A percentile compares a stretch with the other conserved stretches of the same genome.
Evolutionary conservation across 768 basidiomycete genomes (phyloP).

Genomic region (Russula abietina): DNA sequence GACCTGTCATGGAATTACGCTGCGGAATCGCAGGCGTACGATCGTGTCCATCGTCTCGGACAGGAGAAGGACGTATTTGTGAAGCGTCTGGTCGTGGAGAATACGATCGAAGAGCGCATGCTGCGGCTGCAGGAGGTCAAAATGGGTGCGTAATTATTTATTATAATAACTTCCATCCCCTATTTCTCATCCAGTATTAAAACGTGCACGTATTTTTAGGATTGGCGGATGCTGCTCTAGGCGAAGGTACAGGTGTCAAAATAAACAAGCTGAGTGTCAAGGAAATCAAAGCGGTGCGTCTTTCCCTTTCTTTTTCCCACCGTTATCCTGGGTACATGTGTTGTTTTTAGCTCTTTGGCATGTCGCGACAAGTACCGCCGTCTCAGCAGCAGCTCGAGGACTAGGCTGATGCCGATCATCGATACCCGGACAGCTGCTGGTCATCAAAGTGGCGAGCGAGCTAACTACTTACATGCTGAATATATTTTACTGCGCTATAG

Average conservation of each 20-base stretch:
- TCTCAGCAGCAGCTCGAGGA: not conserved
- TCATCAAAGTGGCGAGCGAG: too few relatives aligned
- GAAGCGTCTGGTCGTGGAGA: conserved; percentile 57
- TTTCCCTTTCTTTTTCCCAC: not conserved
- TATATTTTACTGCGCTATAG: too few relatives aligned
- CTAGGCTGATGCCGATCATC: not conserved
- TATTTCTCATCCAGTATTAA: not conserved
- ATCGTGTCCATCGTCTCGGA: conserved; percentile 60
- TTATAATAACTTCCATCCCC: not conserved
- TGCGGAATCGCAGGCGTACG: conserved; percentile 58
- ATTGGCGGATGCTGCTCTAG: conserved; percentile 62
- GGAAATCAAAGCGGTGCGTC: conserved; percentile 56
- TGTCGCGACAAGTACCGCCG: conserved; percentile 10
- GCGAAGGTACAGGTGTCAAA: conserved; percentile 58
- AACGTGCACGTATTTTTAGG: conserved; percentile 31
- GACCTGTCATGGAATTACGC: conserved; percentile 74
- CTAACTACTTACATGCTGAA: not conserved
- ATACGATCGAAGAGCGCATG: conserved; percentile 77
- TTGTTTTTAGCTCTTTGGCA: conserved; percentile 29
- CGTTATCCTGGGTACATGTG: not conserved
- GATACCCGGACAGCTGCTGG: not conserved
- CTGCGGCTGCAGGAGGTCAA: conserved; percentile 64
- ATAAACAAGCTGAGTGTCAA: conserved; percentile 62
- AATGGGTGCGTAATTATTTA: conserved; percentile 40
- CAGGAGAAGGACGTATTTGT: conserved; percentile 65